Evolutionary conservation across 352 stramenopile species (phyloP).

Genomic region (Phytophthora uliginosa): DNA sequence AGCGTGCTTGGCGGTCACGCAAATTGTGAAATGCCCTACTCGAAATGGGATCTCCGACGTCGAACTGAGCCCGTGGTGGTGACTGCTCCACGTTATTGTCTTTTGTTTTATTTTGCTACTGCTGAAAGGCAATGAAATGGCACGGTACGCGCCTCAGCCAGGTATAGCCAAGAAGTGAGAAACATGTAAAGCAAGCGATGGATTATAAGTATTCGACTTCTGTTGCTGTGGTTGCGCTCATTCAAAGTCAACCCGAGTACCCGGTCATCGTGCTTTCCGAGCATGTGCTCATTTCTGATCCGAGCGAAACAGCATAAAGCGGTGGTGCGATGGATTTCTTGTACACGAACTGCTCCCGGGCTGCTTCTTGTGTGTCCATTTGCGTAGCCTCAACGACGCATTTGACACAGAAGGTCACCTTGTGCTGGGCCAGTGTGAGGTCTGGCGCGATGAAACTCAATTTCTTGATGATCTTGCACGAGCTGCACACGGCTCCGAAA

Average conservation of each 20-base stretch:
- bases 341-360: conserved; percentile 21
- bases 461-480: conserved; percentile 21
- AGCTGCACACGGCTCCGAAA: conserved; percentile 16
- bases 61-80: too few relatives aligned
- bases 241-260: neutral
- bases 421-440: neutral
- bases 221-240: neutral
- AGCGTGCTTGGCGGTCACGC: too few relatives aligned
- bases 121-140: neutral
- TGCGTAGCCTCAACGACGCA: conserved; percentile 31
- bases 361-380: conserved; percentile 25
- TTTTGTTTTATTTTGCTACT: neutral
- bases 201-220: neutral
- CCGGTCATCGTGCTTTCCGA: neutral
- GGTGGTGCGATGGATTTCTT: neutral
- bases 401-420: conserved; percentile 31
- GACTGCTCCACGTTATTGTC: too few relatives aligned
- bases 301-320: neutral
- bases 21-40: too few relatives aligned
- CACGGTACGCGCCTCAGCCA: too few relatives aligned
- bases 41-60: too few relatives aligned
- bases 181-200: neutral
- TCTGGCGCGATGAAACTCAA: conserved; percentile 20
- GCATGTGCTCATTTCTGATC: neutral
- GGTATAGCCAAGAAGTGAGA: neutral